These are phyloP conservation scores for Basipetospora sp. DNA, from an alignment of 2,329 filamentous ascomycete species.

Conservation along the genomic window DNA sequence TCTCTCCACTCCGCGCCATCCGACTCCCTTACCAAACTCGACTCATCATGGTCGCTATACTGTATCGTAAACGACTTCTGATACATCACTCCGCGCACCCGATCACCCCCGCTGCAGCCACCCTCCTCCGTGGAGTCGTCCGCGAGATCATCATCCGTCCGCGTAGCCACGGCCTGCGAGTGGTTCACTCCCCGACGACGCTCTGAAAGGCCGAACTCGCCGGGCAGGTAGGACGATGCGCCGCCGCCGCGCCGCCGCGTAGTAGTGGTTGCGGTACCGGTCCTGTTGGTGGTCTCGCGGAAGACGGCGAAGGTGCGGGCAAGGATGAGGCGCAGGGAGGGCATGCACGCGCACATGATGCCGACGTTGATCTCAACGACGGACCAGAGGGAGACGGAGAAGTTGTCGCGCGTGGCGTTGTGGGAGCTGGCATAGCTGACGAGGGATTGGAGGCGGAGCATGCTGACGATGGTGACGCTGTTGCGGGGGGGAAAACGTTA, in stretches of 20 bases:
- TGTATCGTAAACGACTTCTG: slow-evolving; percentile 22
- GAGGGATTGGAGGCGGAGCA: slow-evolving; percentile 17
- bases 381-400: slow-evolving; percentile 16
- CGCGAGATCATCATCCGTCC: too few relatives aligned
- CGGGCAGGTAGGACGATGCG: slow-evolving; percentile 16
- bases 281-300: slow-evolving; percentile 14
- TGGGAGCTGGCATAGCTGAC: slow-evolving; percentile 14
- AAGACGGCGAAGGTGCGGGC: slow-evolving; percentile 19
- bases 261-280: slow-evolving; percentile 1
- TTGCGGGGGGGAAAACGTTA: slow-evolving; percentile 5
- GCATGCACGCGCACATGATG: slow-evolving; percentile 20
- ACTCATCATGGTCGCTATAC: slow-evolving; percentile 19
- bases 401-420: slow-evolving; percentile 18
- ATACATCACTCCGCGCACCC: too few relatives aligned
- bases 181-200: slow-evolving; percentile 3
- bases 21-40: slow-evolving; percentile 17
- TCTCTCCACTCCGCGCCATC: slow-evolving; percentile 9
- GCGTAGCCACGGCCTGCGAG: slow-evolving; percentile 8
- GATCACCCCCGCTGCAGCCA: slow-evolving; percentile 17
- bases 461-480: slow-evolving; percentile 18
- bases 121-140: too few relatives aligned
- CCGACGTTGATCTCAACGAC: slow-evolving; percentile 19
- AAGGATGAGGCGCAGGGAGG: slow-evolving; percentile 16
- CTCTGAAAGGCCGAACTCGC: slow-evolving; percentile 10
- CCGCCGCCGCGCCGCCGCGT: too few relatives aligned